A percentile compares a stretch with the other conserved stretches of the same genome.
These are phyloP conservation scores for Clonostachys rhizophaga DNA, from an alignment of 2,329 filamentous ascomycete genomes.

Conservation along the genomic window DNA sequence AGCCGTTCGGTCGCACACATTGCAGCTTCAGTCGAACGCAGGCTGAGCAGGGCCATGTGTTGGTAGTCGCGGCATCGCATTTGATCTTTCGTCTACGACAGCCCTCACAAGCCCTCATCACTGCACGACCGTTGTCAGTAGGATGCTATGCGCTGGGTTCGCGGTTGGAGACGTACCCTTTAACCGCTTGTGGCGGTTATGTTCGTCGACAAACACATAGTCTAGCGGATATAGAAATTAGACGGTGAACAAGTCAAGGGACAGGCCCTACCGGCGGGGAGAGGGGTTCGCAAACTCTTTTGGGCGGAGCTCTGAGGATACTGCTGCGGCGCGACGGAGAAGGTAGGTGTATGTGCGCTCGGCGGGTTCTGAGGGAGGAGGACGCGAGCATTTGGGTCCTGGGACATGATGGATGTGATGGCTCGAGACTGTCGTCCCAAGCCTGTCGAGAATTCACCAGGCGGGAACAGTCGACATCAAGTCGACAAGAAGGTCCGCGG, in stretches of 20 bases:
- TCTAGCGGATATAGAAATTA: conserved; percentile 44
- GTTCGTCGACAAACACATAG: conserved; percentile 98
- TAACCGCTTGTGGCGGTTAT: conserved; percentile 93
- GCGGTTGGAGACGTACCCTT: conserved; percentile 60
- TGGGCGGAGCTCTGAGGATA: conserved; percentile 64
- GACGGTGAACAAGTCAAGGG: conserved; percentile 1
- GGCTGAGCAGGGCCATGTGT: conserved; percentile 95
- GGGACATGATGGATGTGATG: background rate
- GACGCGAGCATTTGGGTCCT: conserved; percentile 1
- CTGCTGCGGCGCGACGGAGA: conserved; percentile 63
- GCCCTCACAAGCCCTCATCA: conserved; percentile 96
- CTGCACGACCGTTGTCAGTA: conserved; percentile 33
- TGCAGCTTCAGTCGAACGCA: conserved; percentile 89
- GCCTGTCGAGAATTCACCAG: too few species aligned
- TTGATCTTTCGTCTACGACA: conserved; percentile 96
- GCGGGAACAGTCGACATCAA: conserved; percentile 18
- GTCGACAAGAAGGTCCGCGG: conserved; percentile 7
- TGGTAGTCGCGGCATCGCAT: conserved; percentile 94
- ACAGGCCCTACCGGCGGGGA: background rate
- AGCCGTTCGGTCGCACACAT: conserved; percentile 83
- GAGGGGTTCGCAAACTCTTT: conserved; percentile 60
- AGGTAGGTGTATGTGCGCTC: conserved; percentile 59
- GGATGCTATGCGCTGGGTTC: background rate
- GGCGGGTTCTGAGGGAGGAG: conserved; percentile 1
- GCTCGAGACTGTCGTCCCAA: too few species aligned